These are phyloP conservation scores for Gossypium aridum DNA, from an alignment of 441 rosid genomes.

Conservation along the genomic window DNA sequence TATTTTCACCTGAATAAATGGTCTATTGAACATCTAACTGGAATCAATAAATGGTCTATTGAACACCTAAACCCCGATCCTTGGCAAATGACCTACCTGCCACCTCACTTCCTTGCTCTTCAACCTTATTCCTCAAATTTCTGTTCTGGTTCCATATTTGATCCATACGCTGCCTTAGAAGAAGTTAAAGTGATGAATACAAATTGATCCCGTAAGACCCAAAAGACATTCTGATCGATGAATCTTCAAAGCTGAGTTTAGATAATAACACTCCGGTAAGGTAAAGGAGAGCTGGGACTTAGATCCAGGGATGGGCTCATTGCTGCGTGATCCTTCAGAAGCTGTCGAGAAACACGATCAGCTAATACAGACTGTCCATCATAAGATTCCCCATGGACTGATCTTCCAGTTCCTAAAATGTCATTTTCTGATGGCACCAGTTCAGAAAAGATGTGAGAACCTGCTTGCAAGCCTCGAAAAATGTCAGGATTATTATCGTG, in stretches of 20 bases:
- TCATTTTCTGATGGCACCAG: constrained; percentile 33
- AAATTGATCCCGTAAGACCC: background rate
- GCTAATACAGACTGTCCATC: constrained; percentile 59
- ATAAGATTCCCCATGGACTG: constrained; percentile 28
- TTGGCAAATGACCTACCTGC: constrained; percentile 7
- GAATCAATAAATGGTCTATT: background rate
- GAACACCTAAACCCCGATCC: constrained; percentile 4
- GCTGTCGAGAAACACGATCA: constrained; percentile 58
- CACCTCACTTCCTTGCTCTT: constrained; percentile 2
- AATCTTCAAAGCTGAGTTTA: constrained; percentile 5
- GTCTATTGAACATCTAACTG: constrained; percentile 10
- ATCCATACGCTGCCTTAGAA: constrained; percentile 18
- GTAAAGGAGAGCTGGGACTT: constrained; percentile 42
- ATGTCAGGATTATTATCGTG: constrained; percentile 40
- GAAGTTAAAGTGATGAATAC: constrained; percentile 18
- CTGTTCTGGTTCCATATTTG: constrained; percentile 16
- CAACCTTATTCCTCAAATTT: constrained; percentile 23
- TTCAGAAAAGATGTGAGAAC: constrained; percentile 40
- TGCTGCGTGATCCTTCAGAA: constrained; percentile 41
- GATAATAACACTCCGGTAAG: constrained; percentile 30
- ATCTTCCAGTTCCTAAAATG: constrained; percentile 38
- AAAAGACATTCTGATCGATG: constrained; percentile 15
- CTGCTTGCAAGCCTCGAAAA: constrained; percentile 46
- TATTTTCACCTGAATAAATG: constrained; percentile 1
- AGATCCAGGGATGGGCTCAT: constrained; percentile 44